These are phyloP conservation scores for Naganishia antarctica DNA, from an alignment of 768 basidiomycete species.

Conservation along the genomic window DNA sequence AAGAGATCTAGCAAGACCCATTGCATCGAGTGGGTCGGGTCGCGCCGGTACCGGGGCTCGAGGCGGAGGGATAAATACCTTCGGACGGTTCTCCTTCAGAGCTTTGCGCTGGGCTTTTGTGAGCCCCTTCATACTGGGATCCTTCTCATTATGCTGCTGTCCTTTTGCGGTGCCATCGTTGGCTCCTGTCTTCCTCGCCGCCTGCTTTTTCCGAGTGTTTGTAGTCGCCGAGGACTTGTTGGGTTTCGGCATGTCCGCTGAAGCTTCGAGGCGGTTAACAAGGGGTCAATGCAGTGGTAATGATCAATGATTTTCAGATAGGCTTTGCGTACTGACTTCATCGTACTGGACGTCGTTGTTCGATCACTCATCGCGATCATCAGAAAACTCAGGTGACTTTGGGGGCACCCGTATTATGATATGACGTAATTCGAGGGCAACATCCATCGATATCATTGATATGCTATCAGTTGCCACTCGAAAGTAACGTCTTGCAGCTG, in stretches of 20 bases:
- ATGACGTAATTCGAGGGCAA: not conserved
- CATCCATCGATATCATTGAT: not conserved
- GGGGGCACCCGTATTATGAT: not conserved
- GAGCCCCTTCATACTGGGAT: constrained; percentile 51
- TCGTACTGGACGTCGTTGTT: not conserved
- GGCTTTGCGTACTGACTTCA: too few species aligned
- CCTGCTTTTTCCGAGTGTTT: constrained; percentile 88
- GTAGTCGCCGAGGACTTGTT: constrained; percentile 74
- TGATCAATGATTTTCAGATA: too few species aligned
- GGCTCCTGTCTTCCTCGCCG: constrained; percentile 61
- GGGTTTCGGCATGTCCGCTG: constrained; percentile 37
- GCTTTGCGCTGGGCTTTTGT: constrained; percentile 58
- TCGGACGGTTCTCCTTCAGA: constrained; percentile 51
- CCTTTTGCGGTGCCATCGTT: constrained; percentile 42
- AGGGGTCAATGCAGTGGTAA: too few species aligned
- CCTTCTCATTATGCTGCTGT: constrained; percentile 54
- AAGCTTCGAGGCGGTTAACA: too few species aligned
- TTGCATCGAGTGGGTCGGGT: constrained; percentile 80
- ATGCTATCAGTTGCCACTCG: too few species aligned
- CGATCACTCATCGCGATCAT: not conserved
- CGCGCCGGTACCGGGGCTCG: constrained; percentile 53
- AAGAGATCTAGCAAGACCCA: constrained; percentile 66
- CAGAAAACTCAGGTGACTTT: not conserved
- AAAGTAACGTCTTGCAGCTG: too few species aligned
- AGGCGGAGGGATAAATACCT: constrained; percentile 75